Evolutionary conservation across 768 basidiomycete genomes (phyloP).

Genomic region (Calocybe indica): DNA sequence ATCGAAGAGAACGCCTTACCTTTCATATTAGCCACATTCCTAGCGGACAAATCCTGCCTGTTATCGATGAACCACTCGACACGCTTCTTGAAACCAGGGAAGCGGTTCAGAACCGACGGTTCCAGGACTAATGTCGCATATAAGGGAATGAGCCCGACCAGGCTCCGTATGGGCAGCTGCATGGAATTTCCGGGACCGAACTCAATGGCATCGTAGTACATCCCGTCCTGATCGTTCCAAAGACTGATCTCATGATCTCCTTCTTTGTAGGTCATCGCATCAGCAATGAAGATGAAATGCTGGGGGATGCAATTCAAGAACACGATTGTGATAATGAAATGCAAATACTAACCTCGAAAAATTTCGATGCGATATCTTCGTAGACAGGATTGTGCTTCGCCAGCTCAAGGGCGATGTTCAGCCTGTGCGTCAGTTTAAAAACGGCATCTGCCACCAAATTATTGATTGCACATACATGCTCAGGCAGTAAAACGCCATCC

Average conservation of each 20-base stretch:
- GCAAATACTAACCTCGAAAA: conserved; percentile 62
- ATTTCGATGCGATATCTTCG: conserved; percentile 98
- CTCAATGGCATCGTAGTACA: conserved; percentile 97
- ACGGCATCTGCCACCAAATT: not conserved
- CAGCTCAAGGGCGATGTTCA: conserved; percentile 95
- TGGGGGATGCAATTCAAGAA: conserved; percentile 21
- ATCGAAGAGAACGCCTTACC: conserved; percentile 33
- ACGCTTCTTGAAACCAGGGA: conserved; percentile 98
- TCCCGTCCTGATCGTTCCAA: conserved; percentile 96
- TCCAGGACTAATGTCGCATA: conserved; percentile 95
- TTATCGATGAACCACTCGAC: conserved; percentile 99
- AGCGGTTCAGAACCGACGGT: conserved; percentile 79
- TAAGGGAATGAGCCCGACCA: conserved; percentile 96
- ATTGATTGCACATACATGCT: conserved; percentile 65
- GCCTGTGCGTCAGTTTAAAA: conserved; percentile 37
- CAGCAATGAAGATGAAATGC: conserved; percentile 98
- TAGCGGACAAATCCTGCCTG: conserved; percentile 74
- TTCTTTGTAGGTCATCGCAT: conserved; percentile 92
- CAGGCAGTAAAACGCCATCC: conserved; percentile 99
- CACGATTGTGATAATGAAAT: not conserved
- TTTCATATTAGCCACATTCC: conserved; percentile 97
- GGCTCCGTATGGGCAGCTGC: conserved; percentile 89
- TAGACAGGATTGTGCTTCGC: conserved; percentile 98
- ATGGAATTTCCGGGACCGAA: conserved; percentile 77
- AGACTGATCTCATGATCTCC: conserved; percentile 77